phyloP scores from a whole-genome alignment of 1,284 basidiomycete genomes.

The Cryptococcus amylolentus region DNA sequence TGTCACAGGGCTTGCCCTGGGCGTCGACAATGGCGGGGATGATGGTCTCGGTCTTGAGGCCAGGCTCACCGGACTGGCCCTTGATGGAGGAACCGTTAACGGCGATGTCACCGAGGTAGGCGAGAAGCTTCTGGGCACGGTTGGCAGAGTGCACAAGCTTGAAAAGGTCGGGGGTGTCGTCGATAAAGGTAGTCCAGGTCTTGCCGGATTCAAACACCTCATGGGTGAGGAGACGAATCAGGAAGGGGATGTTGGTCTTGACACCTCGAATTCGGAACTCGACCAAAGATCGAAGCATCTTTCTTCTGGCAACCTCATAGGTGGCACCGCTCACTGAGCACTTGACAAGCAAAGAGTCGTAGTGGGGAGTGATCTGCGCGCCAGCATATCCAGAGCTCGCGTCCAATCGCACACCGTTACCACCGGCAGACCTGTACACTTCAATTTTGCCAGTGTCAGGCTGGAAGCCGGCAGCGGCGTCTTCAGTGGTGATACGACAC shows the following conservation, averaged over 20 bases:
- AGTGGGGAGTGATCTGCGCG: conserved; percentile 98
- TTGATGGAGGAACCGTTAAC: conserved; percentile 97
- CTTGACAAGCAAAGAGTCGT: conserved; percentile 97
- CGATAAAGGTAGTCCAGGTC: conserved; percentile 99
- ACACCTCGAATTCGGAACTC: conserved; percentile 99
- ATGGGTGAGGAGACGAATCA: conserved; percentile 97
- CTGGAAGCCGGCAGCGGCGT: conserved; percentile 85
- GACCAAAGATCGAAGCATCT: conserved; percentile 97
- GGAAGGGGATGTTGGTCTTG: conserved; percentile 99
- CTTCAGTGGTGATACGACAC: conserved; percentile 99
- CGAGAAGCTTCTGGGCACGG: conserved; percentile 94
- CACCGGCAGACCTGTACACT: conserved; percentile 97
- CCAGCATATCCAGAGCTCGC: conserved; percentile 97
- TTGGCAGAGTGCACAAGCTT: conserved; percentile 97
- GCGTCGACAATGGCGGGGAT: conserved; percentile 77
- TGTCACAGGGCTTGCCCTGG: conserved; percentile 76
- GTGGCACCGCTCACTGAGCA: conserved; percentile 94
- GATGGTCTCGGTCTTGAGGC: conserved; percentile 83
- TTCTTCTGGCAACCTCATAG: conserved; percentile 95
- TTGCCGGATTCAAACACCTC: conserved; percentile 92
- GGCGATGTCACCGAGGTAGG: conserved; percentile 93
- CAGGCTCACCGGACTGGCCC: conserved; percentile 74
- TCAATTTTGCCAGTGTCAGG: conserved; percentile 99
- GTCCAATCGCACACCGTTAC: conserved; percentile 97
- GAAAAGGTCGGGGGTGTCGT: conserved; percentile 98